Base-by-base conservation (phyloP, 495 filamentous ascomycete species). In the Aspergillus diversus region DNA sequence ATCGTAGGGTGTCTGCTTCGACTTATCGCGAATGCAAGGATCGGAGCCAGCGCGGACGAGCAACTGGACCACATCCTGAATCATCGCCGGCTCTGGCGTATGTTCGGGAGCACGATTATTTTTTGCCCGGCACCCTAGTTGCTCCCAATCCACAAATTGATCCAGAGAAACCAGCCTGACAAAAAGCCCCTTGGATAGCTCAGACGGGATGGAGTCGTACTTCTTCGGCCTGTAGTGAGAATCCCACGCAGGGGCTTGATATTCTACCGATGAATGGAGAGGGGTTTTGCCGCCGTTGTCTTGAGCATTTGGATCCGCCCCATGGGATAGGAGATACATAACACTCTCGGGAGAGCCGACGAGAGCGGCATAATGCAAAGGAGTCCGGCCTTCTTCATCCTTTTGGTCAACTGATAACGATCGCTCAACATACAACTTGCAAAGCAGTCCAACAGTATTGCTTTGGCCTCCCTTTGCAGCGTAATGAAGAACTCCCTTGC, bases 401-500 rank as follows among this genome's bases (percentile, higher is more conserved):
- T 21, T 52, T 52, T 52, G 16, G 49, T 52, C 49, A 17, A 52
- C 49, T 11, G 17, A 3, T 31, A 17, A 52, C 4, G 16, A 17
- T 17, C 31, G 17, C 16, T 52, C 49, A 11, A 1, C 31, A 31
- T 52, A 52, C 49, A 52, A 21, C 27, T 68, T 55, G n/a, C 55
- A 11, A 12, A 67, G 39, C 12, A 67, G 50, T 7, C 60, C 60
- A 35, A 67, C 34, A 21, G 51, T 39, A 39, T 64, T 64, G 16
- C 51, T 54, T 33, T 68, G 57, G 16, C 59, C 49, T 37, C 52
- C 59, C 42, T 55, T 31, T 13, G 66, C 65, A 5, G 63, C 60
- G 16, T 50, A 54, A 48, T 71, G 68, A 21, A 71, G 55, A 35
- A 60, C 37, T 8, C 59, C 63, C 11, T 43, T 35, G 15, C 55